phyloP scores from a whole-genome alignment of 805 yeast species.

The Deakozyma indianensis region DNA sequence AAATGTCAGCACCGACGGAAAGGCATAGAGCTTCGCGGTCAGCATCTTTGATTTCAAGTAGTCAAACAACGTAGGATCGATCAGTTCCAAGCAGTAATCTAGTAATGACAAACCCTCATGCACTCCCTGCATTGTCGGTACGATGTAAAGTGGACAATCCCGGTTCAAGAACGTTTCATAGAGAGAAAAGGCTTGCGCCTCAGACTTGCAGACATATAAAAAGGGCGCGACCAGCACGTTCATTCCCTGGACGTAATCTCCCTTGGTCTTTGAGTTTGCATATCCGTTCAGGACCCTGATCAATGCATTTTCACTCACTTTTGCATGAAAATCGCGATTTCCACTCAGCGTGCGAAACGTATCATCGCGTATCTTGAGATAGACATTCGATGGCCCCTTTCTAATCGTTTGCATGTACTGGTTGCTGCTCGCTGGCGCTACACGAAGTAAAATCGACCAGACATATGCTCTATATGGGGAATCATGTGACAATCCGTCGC shows the following conservation, averaged over 20 bases:
- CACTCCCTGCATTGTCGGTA: slow-evolving; percentile 67
- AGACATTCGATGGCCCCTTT: slow-evolving; percentile 43
- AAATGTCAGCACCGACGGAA: slow-evolving; percentile 55
- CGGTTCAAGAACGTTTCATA: slow-evolving; percentile 46
- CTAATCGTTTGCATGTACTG: slow-evolving; percentile 39
- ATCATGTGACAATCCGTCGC: slow-evolving; percentile 31
- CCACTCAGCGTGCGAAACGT: slow-evolving; percentile 75
- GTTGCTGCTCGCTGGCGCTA: slow-evolving; percentile 41
- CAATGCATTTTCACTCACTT: slow-evolving; percentile 49
- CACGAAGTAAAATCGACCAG: slow-evolving; percentile 66
- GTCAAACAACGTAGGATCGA: slow-evolving; percentile 57
- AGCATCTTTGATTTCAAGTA: slow-evolving; percentile 48
- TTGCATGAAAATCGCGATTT: slow-evolving; percentile 46
- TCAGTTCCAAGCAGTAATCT: slow-evolving; percentile 54
- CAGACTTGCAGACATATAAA: slow-evolving; percentile 59
- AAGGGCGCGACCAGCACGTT: slow-evolving; percentile 78
- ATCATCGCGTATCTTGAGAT: slow-evolving; percentile 66
- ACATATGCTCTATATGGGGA: slow-evolving; percentile 62
- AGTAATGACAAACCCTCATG: slow-evolving; percentile 60
- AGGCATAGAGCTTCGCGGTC: slow-evolving; percentile 77
- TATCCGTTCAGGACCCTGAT: slow-evolving; percentile 2
- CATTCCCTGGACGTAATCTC: slow-evolving; percentile 79
- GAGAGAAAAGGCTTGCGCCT: slow-evolving; percentile 71
- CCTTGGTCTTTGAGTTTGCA: not conserved
- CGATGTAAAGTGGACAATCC: slow-evolving; percentile 65